These are phyloP conservation scores for Hyparrhenia diplandra DNA, from an alignment of 176 grass and related monocot species.

Conservation along the genomic window DNA sequence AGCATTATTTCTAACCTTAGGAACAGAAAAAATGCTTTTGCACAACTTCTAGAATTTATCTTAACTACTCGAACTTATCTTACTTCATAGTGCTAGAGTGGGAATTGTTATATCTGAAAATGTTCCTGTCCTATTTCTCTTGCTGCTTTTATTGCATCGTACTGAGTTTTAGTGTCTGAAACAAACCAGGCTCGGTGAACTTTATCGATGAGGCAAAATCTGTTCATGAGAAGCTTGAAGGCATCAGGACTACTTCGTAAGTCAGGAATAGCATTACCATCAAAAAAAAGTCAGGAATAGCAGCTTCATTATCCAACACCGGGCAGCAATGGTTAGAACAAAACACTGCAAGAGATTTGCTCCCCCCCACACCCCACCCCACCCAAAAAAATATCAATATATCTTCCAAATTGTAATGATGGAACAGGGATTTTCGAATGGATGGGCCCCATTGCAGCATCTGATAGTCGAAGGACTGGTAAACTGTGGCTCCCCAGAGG, in stretches of 20 bases:
- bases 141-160: background rate
- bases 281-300: conserved; percentile 68
- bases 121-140: background rate
- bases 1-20: too few relatives aligned
- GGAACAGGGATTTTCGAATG: conserved; percentile 84
- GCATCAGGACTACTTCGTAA: conserved; percentile 59
- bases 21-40: too few relatives aligned
- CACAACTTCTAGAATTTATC: too few relatives aligned
- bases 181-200: conserved; percentile 22
- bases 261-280: conserved; percentile 76
- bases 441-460: conserved; percentile 88
- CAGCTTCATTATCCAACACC: conserved; percentile 74
- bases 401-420: background rate
- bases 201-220: conserved; percentile 26
- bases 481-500: conserved; percentile 44
- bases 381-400: background rate
- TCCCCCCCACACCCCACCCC: too few relatives aligned
- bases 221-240: conserved; percentile 64
- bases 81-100: background rate
- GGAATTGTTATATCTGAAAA: background rate
- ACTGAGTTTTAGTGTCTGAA: background rate
- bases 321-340: conserved; percentile 72
- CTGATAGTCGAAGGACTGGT: conserved; percentile 72
- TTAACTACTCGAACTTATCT: background rate
- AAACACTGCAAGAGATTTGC: background rate